Percentiles rank a stretch among this genome's conserved stretches.
Evolutionary conservation across 2,329 filamentous ascomycete species (phyloP).

Genomic region (Verticillium isaacii): DNA sequence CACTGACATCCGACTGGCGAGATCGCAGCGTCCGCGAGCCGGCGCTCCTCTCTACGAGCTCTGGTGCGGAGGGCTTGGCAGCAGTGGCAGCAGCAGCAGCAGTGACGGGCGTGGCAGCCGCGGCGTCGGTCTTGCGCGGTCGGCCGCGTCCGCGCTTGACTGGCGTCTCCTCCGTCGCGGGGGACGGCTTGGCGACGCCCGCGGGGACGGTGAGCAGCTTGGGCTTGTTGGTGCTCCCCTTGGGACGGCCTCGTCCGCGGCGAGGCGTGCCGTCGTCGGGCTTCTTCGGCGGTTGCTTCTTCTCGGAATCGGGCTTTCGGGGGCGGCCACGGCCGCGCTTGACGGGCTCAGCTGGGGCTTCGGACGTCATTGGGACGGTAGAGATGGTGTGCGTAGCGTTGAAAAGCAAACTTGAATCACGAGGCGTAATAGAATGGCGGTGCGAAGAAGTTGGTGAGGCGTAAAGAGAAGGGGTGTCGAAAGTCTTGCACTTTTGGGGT

Average conservation of each 20-base stretch:
- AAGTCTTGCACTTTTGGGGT: too few relatives aligned
- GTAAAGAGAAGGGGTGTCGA: too few relatives aligned
- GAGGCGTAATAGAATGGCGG: constrained; percentile 1
- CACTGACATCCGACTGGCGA: background rate
- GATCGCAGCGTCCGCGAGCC: background rate
- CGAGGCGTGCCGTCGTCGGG: constrained; percentile 26
- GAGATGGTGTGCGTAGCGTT: background rate
- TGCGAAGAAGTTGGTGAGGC: background rate
- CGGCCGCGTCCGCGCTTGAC: constrained; percentile 16
- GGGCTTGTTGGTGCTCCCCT: constrained; percentile 31
- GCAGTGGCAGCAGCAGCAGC: constrained; percentile 12
- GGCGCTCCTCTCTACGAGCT: background rate
- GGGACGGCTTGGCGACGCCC: constrained; percentile 9
- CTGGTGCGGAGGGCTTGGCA: constrained; percentile 19
- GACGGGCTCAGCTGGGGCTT: constrained; percentile 4
- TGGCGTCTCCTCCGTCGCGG: background rate
- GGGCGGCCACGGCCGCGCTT: constrained; percentile 33
- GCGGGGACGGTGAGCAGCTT: constrained; percentile 13
- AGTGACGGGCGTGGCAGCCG: constrained; percentile 16
- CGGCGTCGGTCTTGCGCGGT: constrained; percentile 22
- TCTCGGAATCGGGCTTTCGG: constrained; percentile 33
- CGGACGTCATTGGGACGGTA: background rate
- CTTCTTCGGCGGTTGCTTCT: constrained; percentile 22
- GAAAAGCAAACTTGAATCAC: background rate
- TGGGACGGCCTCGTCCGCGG: constrained; percentile 43